phyloP scores from a whole-genome alignment of 768 basidiomycete species.

The Podaxis sp. region DNA sequence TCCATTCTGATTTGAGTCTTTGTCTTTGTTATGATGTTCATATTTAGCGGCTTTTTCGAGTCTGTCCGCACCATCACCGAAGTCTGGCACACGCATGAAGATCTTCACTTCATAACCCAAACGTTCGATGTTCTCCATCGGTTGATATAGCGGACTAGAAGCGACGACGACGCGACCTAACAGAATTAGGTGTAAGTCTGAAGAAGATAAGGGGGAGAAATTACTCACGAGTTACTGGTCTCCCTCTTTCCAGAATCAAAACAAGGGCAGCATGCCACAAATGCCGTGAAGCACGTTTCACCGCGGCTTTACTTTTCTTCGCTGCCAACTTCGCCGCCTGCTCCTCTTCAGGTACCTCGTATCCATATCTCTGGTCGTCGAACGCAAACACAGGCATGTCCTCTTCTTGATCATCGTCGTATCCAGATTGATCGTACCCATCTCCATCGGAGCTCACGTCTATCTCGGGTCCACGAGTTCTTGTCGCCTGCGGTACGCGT shows the following conservation, averaged over 20 bases:
- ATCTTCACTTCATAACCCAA: slow-evolving; percentile 77
- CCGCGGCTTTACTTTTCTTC: slow-evolving; percentile 10
- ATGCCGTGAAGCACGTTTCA: slow-evolving; percentile 30
- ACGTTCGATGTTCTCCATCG: slow-evolving; percentile 68
- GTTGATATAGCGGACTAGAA: slow-evolving; percentile 82
- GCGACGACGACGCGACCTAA: slow-evolving; percentile 70
- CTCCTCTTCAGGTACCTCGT: slow-evolving; percentile 19
- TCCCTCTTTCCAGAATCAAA: slow-evolving; percentile 79
- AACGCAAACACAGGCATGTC: slow-evolving; percentile 2
- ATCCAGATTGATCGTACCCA: neutral
- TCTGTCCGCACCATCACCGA: slow-evolving; percentile 31
- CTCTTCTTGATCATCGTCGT: slow-evolving; percentile 14
- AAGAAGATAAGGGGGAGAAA: neutral
- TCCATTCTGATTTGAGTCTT: slow-evolving; percentile 17
- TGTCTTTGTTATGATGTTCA: slow-evolving; percentile 18
- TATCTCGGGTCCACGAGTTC: slow-evolving; percentile 10
- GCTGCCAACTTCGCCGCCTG: slow-evolving; percentile 8
- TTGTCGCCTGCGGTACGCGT: neutral
- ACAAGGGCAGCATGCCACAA: slow-evolving; percentile 78
- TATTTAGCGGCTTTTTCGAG: slow-evolving; percentile 6
- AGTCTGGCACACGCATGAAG: slow-evolving; percentile 69
- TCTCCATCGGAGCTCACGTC: slow-evolving; percentile 27
- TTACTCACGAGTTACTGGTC: slow-evolving; percentile 59
- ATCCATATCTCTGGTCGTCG: slow-evolving; percentile 3
- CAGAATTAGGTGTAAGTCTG: neutral